These are phyloP conservation scores for Stellera chamaejasme DNA, from an alignment of 345 rosid species.

Conservation along the genomic window DNA sequence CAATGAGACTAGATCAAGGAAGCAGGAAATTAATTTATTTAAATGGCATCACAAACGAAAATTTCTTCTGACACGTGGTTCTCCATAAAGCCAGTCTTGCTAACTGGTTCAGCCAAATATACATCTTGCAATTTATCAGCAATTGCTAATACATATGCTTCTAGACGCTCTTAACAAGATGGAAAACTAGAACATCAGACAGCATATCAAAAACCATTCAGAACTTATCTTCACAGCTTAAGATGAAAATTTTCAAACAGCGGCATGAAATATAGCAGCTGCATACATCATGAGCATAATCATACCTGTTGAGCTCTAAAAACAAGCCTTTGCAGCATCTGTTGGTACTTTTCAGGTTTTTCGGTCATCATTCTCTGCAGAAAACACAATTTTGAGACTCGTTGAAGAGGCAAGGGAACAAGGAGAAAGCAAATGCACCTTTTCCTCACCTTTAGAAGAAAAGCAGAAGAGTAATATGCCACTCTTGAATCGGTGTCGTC, in stretches of 20 bases:
- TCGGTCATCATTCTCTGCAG: conserved; percentile 99
- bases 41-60: no score
- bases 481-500: conserved; percentile 98
- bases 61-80: no score
- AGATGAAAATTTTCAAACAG: neutral
- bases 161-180: no score
- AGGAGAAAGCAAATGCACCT: neutral
- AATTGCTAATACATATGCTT: no score
- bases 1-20: no score
- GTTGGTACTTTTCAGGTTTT: conserved; percentile 87
- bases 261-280: neutral
- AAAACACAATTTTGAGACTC: conserved; percentile 10
- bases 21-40: no score
- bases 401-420: conserved; percentile 15
- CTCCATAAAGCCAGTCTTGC: no score
- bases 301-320: conserved; percentile 94
- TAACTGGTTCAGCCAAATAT: no score
- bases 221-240: no score
- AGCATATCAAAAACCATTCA: no score
- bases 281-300: conserved; percentile 1
- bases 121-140: no score
- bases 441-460: conserved; percentile 79
- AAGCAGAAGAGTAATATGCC: conserved; percentile 93
- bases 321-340: conserved; percentile 91
- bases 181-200: neutral